Evolutionary conservation across 352 stramenopile genomes (phyloP), one percentile per base, ranked within the genome.

Genomic region (Pythium phragmiticola): DNA sequence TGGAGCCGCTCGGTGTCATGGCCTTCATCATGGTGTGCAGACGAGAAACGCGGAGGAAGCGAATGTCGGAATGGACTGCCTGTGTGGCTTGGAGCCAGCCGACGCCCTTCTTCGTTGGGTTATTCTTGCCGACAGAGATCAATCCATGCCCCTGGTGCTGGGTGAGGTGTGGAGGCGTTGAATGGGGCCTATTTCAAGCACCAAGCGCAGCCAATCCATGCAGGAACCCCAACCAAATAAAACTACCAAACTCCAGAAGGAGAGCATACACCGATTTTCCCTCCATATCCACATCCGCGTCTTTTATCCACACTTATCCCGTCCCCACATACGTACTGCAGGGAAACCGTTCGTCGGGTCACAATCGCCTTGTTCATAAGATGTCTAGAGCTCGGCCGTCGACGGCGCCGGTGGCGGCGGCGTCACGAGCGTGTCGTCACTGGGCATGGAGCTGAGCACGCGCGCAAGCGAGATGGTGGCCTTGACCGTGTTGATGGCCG

Each of bases 401-500:
- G 64, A 50, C 4, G 65, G 59, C 26, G 65, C 59, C 7, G 65
- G 65, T 3, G 65, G 65, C 4, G 80, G 72, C 26, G 78, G 68
- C 41, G 57, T 56, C 17, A 82, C 75, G 11, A 73, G 43, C 2
- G 52, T 66, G 34, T 55, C 33, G 62, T 63, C 70, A 52, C 54
- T 61, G 46, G 12, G 21, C 45, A 74, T 34, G 5, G 26, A 68
- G 45, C 77, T 82, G 30, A 91, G 73, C 43, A 71, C 77, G 65
- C 89, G 89, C 9, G 83, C 85, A n/a, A 91, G 75, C 39, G 81
- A 90, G 60, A 90, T 88, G 16, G 82, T 90, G 49, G 80, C 78
- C 68, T 88, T 90, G 63, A 96, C 90, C 12, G 90, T 96, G 64
- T 93, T 95, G 14, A 98, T 85, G 3, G 92, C 92, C 33, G 88